Evolutionary conservation across 352 stramenopile genomes (phyloP), one percentile per base, ranked within the genome.

Genomic region (Phytophthora sansomeana): DNA sequence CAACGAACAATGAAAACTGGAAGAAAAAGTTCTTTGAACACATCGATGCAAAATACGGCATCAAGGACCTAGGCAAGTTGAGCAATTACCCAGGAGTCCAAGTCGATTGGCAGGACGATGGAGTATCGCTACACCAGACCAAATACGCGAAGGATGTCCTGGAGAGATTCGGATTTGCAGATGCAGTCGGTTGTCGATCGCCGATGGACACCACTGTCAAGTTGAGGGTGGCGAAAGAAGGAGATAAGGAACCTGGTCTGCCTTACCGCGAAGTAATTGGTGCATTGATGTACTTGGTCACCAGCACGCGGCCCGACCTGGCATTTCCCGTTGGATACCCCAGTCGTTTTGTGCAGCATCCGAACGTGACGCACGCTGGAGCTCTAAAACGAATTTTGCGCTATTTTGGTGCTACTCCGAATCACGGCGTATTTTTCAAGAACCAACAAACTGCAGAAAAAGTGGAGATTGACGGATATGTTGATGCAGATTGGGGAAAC

Each of bases 261-360:
- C 30, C 14, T 29, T 54, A 54, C 5, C 33, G 33, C 3, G 60
- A 38, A 7, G 56, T 47, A 2, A 36, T 67, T 4, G 59, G 60
- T 16, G 58, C 54, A 58, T 30, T 67, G 11, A 66, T 75, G 67
- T 71, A 75, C 24, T 30, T 71, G 10, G 55, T 53, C 0, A 71
- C 67, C 17, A 54, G 42, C n/a, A 70, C 39, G 16, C 67, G 19
- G 5, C 43, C 54, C 1, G 67, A 70, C 14, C 19, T 70, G 0
- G 61, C 54, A 1, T 75, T 58, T 49, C 41, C 43, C 4, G 13
- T 75, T 8, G 60, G 55, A 1, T 52, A 46, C 14, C 17, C 67
- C 5, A 75, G 67, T 26, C 33, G 60, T 5, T 64, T 59, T 24
- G 55, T 72, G 19, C 6, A 26, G 13, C 3, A 36, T 16, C 53